Conservation (phyloP, 805 yeast genomes). For the Aciculoconidium aculeatum region DNA sequence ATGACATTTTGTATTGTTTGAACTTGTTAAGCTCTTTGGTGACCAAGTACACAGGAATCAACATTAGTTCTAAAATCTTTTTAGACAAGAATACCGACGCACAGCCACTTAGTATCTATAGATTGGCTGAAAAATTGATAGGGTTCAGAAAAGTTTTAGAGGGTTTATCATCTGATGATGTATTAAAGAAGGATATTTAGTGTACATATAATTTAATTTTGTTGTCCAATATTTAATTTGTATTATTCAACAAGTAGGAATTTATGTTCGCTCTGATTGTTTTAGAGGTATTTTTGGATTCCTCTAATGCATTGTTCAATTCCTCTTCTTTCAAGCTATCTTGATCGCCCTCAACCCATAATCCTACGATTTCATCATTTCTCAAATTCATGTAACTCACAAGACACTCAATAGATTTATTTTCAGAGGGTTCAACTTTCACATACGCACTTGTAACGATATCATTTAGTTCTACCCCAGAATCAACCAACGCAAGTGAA, state of each 20-base stretch:
- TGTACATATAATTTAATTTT: slow-evolving; percentile 1
- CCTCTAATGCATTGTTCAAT: slow-evolving; percentile 28
- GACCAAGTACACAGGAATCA: slow-evolving; percentile 19
- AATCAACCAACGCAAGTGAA: slow-evolving; percentile 73
- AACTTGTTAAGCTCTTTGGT: slow-evolving; percentile 15
- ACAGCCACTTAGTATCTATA: slow-evolving; percentile 12
- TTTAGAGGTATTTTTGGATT: slow-evolving; percentile 40
- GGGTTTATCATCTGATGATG: slow-evolving; percentile 23
- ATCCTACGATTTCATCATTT: slow-evolving; percentile 52
- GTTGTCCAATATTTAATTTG: no score
- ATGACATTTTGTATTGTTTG: slow-evolving; percentile 25
- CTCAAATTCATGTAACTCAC: slow-evolving; percentile 51
- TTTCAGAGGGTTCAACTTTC: slow-evolving; percentile 9
- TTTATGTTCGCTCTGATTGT: slow-evolving; percentile 42
- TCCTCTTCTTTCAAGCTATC: slow-evolving; percentile 17
- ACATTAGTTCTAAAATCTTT: slow-evolving; percentile 33
- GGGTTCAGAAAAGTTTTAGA: slow-evolving; percentile 18
- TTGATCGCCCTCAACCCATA: slow-evolving; percentile 42
- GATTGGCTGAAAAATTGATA: slow-evolving; percentile 18
- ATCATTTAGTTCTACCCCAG: slow-evolving; percentile 76
- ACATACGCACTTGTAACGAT: slow-evolving; percentile 63
- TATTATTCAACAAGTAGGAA: slow-evolving; percentile 26
- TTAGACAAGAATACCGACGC: slow-evolving; percentile 15
- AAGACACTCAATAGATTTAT: slow-evolving; percentile 29
- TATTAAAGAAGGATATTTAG: slow-evolving; percentile 11